These are phyloP conservation scores for Saksenaea vasiformis DNA, from an alignment of 371 early-diverging fungal genomes.

Conservation along the genomic window DNA sequence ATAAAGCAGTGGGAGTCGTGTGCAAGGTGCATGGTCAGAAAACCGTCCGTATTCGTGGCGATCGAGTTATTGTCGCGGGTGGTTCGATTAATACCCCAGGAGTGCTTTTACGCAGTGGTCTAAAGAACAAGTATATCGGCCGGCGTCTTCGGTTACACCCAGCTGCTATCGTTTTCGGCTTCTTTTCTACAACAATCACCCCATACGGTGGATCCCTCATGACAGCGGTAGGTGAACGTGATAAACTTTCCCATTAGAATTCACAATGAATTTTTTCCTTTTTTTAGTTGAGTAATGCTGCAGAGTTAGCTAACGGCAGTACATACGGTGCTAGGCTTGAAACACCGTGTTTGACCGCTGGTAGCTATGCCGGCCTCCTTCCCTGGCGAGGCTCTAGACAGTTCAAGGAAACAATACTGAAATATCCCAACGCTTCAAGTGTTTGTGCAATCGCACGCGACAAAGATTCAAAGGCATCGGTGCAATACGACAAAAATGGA, in stretches of 20 bases:
- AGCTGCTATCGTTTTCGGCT: slow-evolving; percentile 61
- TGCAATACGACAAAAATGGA: slow-evolving; percentile 36
- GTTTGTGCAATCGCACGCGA: slow-evolving; percentile 70
- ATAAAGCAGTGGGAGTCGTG: slow-evolving; percentile 55
- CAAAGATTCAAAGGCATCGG: slow-evolving; percentile 51
- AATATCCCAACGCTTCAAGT: slow-evolving; percentile 47
- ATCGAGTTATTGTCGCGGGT: slow-evolving; percentile 64
- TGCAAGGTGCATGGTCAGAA: slow-evolving; percentile 25
- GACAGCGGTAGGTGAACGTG: slow-evolving; percentile 59
- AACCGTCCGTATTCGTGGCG: slow-evolving; percentile 45
- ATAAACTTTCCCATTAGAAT: no score
- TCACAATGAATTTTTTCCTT: slow-evolving; percentile 10
- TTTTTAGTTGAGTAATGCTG: slow-evolving; percentile 41
- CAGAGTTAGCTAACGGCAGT: slow-evolving; percentile 55
- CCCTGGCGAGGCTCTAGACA: slow-evolving; percentile 62
- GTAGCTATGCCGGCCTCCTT: slow-evolving; percentile 35
- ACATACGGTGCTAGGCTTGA: slow-evolving; percentile 76
- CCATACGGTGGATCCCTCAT: slow-evolving; percentile 68
- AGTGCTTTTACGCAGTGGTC: slow-evolving; percentile 63
- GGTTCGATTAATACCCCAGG: slow-evolving; percentile 74
- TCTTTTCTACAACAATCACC: slow-evolving; percentile 55
- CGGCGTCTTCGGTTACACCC: slow-evolving; percentile 69
- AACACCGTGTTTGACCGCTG: slow-evolving; percentile 64
- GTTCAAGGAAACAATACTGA: slow-evolving; percentile 61
- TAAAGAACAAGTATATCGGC: slow-evolving; percentile 78